Evolutionary conservation across 2,329 filamentous ascomycete species (phyloP).

Genomic region (Aspergillus fructus): DNA sequence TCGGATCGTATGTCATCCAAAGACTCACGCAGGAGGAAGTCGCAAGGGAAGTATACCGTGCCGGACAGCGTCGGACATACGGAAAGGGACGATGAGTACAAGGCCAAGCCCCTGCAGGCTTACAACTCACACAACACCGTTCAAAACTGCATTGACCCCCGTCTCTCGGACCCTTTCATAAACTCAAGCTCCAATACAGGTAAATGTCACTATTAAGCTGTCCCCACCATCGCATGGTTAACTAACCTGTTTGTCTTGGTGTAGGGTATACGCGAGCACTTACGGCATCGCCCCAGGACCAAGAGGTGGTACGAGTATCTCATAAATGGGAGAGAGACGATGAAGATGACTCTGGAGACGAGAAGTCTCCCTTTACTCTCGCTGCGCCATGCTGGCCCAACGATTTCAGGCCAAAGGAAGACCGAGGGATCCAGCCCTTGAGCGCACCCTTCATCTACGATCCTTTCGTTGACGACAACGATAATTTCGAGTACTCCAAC

Average conservation of each 20-base stretch:
- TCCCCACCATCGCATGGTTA: conserved; percentile 2
- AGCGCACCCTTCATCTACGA: conserved; percentile 16
- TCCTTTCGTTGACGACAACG: conserved; percentile 21
- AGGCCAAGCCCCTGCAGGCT: not conserved
- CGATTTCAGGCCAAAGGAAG: not conserved
- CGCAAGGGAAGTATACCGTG: conserved; percentile 15
- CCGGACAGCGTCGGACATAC: conserved; percentile 4
- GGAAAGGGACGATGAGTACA: conserved; percentile 9
- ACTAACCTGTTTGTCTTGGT: not conserved
- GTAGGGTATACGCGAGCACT: not conserved
- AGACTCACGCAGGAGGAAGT: conserved; percentile 61
- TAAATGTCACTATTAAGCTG: conserved; percentile 4
- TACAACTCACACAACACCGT: conserved; percentile 6
- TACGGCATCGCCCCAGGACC: conserved; percentile 3
- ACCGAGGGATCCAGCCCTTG: not conserved
- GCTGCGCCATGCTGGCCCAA: conserved; percentile 14
- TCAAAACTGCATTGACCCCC: conserved; percentile 30
- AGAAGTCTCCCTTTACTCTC: conserved; percentile 11
- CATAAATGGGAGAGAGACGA: conserved; percentile 21
- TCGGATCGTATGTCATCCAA: conserved; percentile 76
- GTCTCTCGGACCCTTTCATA: conserved; percentile 21
- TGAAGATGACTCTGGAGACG: conserved; percentile 16
- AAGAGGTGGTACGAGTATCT: not conserved
- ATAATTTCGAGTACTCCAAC: conserved; percentile 19
- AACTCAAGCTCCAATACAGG: conserved; percentile 3